These are phyloP conservation scores for Globisporangium lucens DNA, from an alignment of 352 stramenopile species.

Conservation along the genomic window DNA sequence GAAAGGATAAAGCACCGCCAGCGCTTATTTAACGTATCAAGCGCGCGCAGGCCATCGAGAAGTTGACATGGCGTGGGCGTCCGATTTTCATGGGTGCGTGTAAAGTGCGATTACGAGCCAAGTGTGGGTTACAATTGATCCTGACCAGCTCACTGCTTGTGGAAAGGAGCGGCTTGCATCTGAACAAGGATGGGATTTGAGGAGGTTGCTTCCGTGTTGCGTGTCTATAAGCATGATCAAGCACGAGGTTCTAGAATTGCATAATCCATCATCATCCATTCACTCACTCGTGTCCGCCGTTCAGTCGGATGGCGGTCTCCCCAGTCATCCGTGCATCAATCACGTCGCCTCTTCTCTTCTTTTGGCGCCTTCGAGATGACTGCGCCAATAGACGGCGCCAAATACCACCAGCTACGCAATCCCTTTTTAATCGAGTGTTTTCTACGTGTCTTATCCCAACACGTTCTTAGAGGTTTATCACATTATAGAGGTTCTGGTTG, in stretches of 20 bases:
- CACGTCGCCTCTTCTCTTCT: background rate
- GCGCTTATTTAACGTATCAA: background rate
- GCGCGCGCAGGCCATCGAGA: background rate
- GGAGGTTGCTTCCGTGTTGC: background rate
- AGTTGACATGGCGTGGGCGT: background rate
- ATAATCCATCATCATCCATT: background rate
- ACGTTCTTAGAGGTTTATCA: background rate
- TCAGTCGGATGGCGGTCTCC: background rate
- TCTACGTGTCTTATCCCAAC: background rate
- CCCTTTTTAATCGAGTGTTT: background rate
- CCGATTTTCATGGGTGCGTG: no score
- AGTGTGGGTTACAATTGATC: background rate
- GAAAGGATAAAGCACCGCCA: background rate
- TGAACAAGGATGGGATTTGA: background rate
- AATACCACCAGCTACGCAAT: background rate
- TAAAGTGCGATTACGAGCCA: conserved; percentile 7
- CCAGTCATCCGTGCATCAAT: background rate
- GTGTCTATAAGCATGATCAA: background rate
- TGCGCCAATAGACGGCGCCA: background rate
- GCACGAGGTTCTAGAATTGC: background rate
- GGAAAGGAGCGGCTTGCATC: background rate
- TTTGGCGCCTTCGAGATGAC: background rate
- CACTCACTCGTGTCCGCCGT: background rate
- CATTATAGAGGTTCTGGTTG: background rate
- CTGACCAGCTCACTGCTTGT: background rate